Base-by-base conservation (phyloP, 495 filamentous ascomycete genomes). In the Neurospora africana region DNA sequence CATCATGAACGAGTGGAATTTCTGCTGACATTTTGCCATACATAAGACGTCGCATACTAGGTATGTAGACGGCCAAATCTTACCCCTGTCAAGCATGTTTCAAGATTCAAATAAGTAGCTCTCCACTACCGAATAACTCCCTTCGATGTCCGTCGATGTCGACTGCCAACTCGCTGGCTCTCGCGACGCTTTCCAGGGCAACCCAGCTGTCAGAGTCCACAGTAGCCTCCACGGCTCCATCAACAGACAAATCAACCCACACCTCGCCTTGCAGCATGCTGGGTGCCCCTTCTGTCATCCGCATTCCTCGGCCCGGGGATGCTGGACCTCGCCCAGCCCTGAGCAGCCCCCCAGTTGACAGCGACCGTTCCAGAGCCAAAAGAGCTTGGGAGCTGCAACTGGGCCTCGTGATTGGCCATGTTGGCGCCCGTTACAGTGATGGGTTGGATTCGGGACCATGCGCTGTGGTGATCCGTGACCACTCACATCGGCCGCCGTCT, bases 401-500 rank as follows among this genome's bases (percentile, higher is more conserved):
- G 53, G 75, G 71, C 67, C 5, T n/a, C 72, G 10, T 83, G 77
- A 84, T 84, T 84, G 82, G 82, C 71, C 73, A 68, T 72, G 77
- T 82, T 83, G 77, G 77, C 82, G 82, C 82, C 82, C 80, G 74
- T 73, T 68, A 77, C 72, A 72, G 82, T 83, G 82, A 82, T 74
- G 71, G 76, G 72, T 65, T 53, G 74, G 70, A 71, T 70, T 65
- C 68, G 41, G 47, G 70, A 61, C 72, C 41, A 39, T 40, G 71
- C 71, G 71, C 69, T 71, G 41, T 58, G 69, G 41, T 61, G 69
- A 35, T n/a, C 71, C 72, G 61, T 53, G 37, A 69, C 75, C 76
- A 76, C 69, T 76, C 68, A 76, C 53, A 33, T 33, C 15, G 53
- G 53, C 27, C 27, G 53, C 53, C 53, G 53, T 65, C 15, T 36